A percentile compares a stretch with the other conserved stretches of the same genome.
Conservation (phyloP, 225 moss, liverwort and hornwort genomes). For the Physcomitrellopsis africana region DNA sequence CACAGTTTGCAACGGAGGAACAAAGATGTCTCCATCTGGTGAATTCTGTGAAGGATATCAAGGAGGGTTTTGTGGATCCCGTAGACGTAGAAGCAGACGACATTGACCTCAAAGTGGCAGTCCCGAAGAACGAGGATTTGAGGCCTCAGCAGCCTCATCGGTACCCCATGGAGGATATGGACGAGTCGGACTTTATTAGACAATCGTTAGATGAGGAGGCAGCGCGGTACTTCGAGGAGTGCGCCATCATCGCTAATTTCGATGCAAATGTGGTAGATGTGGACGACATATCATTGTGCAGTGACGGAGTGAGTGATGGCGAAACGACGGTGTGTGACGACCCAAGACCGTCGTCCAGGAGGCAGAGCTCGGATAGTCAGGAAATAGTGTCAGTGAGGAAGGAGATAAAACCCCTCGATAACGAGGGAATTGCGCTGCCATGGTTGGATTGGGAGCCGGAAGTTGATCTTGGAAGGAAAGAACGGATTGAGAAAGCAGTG, state of each 20-base stretch:
- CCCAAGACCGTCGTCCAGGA: conserved; percentile 20
- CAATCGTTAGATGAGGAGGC: conserved; percentile 68
- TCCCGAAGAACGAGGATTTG: conserved; percentile 38
- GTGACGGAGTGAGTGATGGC: conserved; percentile 41
- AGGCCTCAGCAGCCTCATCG: conserved; percentile 34
- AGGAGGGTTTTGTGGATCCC: conserved; percentile 32
- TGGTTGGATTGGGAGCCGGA: conserved; percentile 74
- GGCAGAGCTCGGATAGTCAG: conserved; percentile 46
- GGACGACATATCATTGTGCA: conserved; percentile 50
- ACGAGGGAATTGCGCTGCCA: conserved; percentile 65
- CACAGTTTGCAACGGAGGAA: conserved; percentile 62
- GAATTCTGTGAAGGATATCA: conserved; percentile 55
- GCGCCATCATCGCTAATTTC: conserved; percentile 66
- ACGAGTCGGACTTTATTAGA: conserved; percentile 45
- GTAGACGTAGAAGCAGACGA: conserved; percentile 35
- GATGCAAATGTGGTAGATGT: conserved; percentile 47
- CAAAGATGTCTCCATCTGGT: conserved; percentile 55
- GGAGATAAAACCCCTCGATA: conserved; percentile 47
- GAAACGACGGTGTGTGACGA: conserved; percentile 45
- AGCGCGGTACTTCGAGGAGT: conserved; percentile 65
- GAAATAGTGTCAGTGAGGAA: conserved; percentile 31
- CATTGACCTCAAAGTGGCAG: conserved; percentile 30
- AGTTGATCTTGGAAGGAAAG: conserved; percentile 59
- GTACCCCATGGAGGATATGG: conserved; percentile 39
- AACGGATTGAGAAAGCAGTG: conserved; percentile 60